Percentiles rank a stretch among this genome's conserved stretches.
phyloP scores from a whole-genome alignment of 1,139 yeast genomes.

The Keqinozyma sinolaborantium region DNA sequence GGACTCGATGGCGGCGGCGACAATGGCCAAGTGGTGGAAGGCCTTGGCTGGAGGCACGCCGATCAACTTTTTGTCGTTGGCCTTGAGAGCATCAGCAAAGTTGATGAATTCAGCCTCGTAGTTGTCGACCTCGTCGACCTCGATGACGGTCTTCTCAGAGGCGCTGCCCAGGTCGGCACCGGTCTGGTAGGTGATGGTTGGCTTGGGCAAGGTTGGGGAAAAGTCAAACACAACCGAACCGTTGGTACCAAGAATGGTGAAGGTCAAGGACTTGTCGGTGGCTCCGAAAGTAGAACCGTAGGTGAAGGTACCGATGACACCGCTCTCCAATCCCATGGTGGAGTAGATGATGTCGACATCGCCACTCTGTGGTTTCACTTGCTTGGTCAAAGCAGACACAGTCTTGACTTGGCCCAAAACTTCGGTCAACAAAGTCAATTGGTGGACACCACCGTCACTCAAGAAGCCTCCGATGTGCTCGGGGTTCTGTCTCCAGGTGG shows the following conservation, averaged over 20 bases:
- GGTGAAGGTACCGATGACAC: slow-evolving; percentile 81
- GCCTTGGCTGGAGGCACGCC: slow-evolving; percentile 67
- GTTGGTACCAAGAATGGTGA: slow-evolving; percentile 71
- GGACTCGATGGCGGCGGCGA: slow-evolving; percentile 80
- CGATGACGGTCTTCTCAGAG: slow-evolving; percentile 44
- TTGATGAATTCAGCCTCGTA: slow-evolving; percentile 64
- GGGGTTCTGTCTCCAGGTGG: slow-evolving; percentile 85
- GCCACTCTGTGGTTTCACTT: slow-evolving; percentile 72
- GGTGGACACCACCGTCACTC: slow-evolving; percentile 96
- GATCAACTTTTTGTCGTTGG: slow-evolving; percentile 59
- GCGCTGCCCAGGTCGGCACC: slow-evolving; percentile 42
- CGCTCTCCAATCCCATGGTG: slow-evolving; percentile 56
- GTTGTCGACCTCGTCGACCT: slow-evolving; percentile 53
- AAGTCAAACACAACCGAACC: slow-evolving; percentile 72
- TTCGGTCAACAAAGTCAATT: slow-evolving; percentile 78
- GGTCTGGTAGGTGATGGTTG: slow-evolving; percentile 46
- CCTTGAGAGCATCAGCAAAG: slow-evolving; percentile 64
- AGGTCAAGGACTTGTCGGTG: slow-evolving; percentile 60
- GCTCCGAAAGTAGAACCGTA: slow-evolving; percentile 93
- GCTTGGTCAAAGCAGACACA: slow-evolving; percentile 71
- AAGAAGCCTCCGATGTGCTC: slow-evolving; percentile 89
- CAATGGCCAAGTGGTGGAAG: slow-evolving; percentile 87
- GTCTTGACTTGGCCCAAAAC: slow-evolving; percentile 72
- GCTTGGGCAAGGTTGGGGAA: slow-evolving; percentile 46
- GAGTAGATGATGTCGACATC: slow-evolving; percentile 77